phyloP scores from a whole-genome alignment of 345 rosid genomes.

The Murraya koenigii region DNA sequence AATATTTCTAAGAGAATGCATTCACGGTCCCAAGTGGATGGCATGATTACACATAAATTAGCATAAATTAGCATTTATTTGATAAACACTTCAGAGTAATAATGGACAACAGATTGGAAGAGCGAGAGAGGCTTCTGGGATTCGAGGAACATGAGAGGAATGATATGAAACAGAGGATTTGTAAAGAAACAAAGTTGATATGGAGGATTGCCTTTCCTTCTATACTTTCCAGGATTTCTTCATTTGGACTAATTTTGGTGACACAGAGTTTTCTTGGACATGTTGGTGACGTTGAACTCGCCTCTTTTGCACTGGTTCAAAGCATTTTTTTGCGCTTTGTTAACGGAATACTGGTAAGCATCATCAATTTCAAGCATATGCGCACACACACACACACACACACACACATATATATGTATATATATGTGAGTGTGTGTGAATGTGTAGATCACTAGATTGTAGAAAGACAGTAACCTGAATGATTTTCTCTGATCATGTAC shows the following conservation, averaged over 20 bases:
- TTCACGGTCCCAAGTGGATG: neutral
- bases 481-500: neutral
- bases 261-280: slow-evolving; percentile 58
- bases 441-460: neutral
- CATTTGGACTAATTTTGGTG: slow-evolving; percentile 47
- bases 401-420: no score
- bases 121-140: slow-evolving; percentile 32
- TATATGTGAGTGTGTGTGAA: no score
- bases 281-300: slow-evolving; percentile 35
- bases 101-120: slow-evolving; percentile 19
- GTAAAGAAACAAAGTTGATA: slow-evolving; percentile 32
- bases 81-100: neutral
- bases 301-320: slow-evolving; percentile 48
- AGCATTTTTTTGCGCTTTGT: slow-evolving; percentile 38
- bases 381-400: no score
- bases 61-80: neutral
- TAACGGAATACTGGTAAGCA: slow-evolving; percentile 42
- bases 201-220: slow-evolving; percentile 62
- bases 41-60: neutral
- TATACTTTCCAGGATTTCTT: slow-evolving; percentile 39
- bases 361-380: neutral
- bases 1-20: neutral
- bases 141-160: neutral
- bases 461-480: neutral
- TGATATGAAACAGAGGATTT: slow-evolving; percentile 23